phyloP scores from a whole-genome alignment of 352 stramenopile genomes.

The Pythium plurisporium region DNA sequence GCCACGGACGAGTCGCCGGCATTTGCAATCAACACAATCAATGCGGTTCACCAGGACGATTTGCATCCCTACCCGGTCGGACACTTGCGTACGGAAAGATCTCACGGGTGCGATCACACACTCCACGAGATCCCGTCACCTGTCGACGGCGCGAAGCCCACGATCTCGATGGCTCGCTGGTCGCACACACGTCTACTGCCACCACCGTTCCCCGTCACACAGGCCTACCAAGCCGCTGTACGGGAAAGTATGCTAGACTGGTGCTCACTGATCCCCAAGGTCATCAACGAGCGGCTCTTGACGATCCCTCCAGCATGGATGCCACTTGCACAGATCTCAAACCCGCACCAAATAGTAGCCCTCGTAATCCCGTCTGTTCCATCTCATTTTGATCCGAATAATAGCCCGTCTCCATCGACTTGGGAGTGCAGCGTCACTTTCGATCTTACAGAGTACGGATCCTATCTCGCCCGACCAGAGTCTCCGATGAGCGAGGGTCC shows the following conservation, averaged over 20 bases:
- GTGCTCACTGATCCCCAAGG: too few species aligned
- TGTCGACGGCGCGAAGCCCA: constrained; percentile 7
- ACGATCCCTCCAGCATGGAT: too few species aligned
- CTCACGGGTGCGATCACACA: neutral
- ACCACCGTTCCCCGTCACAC: neutral
- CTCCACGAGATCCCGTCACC: neutral
- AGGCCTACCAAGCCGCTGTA: neutral
- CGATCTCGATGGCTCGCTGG: constrained; percentile 6
- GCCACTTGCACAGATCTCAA: too few species aligned
- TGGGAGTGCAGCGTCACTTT: too few species aligned
- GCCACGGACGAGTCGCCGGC: neutral
- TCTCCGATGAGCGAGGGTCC: too few species aligned
- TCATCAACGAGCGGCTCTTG: too few species aligned
- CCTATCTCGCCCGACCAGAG: too few species aligned
- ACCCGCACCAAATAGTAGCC: too few species aligned
- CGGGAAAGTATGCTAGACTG: neutral
- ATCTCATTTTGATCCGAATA: too few species aligned
- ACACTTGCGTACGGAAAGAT: neutral
- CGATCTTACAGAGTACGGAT: too few species aligned
- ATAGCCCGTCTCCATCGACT: too few species aligned
- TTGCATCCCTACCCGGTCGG: constrained; percentile 9
- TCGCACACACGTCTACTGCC: neutral
- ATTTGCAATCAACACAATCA: neutral
- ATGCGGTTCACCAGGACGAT: constrained; percentile 10
- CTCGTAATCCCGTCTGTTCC: too few species aligned